These are phyloP conservation scores for Alternaria incomplexa DNA, from an alignment of 2,329 filamentous ascomycete species.

Conservation along the genomic window DNA sequence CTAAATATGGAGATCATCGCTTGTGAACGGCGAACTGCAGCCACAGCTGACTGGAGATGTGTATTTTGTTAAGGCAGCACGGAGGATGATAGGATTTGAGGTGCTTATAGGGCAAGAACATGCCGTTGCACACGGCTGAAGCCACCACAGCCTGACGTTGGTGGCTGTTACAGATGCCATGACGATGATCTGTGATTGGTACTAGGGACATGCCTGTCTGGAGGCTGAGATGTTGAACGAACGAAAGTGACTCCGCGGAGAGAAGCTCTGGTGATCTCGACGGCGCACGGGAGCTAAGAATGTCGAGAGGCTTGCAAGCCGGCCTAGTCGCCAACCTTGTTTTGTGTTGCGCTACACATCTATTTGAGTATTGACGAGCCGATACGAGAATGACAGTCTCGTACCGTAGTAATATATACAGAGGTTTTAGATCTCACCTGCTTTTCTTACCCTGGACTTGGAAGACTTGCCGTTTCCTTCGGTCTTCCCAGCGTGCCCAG, in stretches of 20 bases:
- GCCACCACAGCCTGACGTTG: neutral
- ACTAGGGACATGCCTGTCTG: neutral
- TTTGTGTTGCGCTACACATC: neutral
- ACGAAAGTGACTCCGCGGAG: neutral
- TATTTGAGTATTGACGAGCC: neutral
- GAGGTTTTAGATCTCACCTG: constrained; percentile 14
- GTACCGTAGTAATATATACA: neutral
- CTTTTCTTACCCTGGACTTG: constrained; percentile 35
- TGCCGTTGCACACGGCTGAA: neutral
- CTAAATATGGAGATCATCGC: neutral
- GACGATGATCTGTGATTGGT: neutral
- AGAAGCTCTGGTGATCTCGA: neutral
- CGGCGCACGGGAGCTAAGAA: neutral
- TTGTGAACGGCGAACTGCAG: neutral
- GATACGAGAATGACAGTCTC: neutral
- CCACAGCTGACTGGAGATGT: neutral
- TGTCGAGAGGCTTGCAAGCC: neutral
- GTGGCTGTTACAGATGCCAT: constrained; percentile 1
- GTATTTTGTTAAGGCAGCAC: neutral
- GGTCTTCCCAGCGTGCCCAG: constrained; percentile 87
- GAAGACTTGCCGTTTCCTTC: constrained; percentile 40
- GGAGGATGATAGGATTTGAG: neutral
- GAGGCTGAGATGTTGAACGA: neutral
- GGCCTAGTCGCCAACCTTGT: neutral
- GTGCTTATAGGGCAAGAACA: neutral